These are phyloP conservation scores for Trametes villosa DNA, from an alignment of 768 basidiomycete genomes.

Conservation along the genomic window DNA sequence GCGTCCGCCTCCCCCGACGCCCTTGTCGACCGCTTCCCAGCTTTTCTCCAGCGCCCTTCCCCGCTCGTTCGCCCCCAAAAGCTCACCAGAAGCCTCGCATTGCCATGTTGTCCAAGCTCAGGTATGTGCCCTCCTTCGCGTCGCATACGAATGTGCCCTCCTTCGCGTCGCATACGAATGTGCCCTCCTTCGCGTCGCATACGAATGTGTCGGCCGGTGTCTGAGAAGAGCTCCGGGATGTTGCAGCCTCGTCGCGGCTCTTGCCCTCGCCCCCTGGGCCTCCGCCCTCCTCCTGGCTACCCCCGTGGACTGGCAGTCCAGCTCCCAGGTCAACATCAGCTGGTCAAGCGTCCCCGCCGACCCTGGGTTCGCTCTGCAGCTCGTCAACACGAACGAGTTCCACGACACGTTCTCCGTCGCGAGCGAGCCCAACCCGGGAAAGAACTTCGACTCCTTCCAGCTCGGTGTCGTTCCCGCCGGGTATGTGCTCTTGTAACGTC, in stretches of 20 bases:
- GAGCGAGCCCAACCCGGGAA: conserved; percentile 51
- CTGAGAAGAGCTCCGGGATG: neutral
- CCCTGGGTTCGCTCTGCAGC: conserved; percentile 48
- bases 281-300: conserved; percentile 42
- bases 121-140: conserved; percentile 43
- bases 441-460: conserved; percentile 39
- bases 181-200: too few species aligned
- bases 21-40: conserved; percentile 8
- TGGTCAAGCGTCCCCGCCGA: conserved; percentile 53
- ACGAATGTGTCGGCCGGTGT: neutral
- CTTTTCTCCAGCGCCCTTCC: neutral
- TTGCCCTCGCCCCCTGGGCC: conserved; percentile 50
- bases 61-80: conserved; percentile 16
- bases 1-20: conserved; percentile 10
- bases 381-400: conserved; percentile 51
- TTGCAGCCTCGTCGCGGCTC: conserved; percentile 47
- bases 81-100: conserved; percentile 32
- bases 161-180: too few species aligned
- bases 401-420: conserved; percentile 57
- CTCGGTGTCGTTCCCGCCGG: conserved; percentile 52
- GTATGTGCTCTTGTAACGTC: conserved; percentile 41
- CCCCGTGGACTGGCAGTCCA: conserved; percentile 40
- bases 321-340: conserved; percentile 43
- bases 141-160: too few species aligned
- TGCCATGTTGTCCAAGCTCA: conserved; percentile 54